Evolutionary conservation across 2,329 filamentous ascomycete genomes (phyloP).

Genomic region (Hypoxylon sp.): DNA sequence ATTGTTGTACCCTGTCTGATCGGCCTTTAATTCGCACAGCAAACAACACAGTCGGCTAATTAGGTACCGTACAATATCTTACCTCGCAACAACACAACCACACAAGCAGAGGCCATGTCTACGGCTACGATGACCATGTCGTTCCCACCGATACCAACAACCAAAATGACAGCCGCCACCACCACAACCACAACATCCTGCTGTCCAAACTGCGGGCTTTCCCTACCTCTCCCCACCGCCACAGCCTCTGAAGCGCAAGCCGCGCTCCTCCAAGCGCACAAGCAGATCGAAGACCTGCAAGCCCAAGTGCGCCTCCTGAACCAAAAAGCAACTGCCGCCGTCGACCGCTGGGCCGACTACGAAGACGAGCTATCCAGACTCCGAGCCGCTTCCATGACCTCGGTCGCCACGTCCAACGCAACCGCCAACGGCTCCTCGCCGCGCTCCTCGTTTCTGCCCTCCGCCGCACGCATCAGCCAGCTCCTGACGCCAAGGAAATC

Average conservation of each 20-base stretch:
- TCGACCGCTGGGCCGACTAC: conserved; percentile 77
- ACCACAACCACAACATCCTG: conserved; percentile 45
- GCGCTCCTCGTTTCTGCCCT: conserved; percentile 44
- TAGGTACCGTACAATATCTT: background rate
- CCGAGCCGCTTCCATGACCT: conserved; percentile 51
- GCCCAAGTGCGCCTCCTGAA: conserved; percentile 74
- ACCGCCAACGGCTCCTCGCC: conserved; percentile 35
- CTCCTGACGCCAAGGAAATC: conserved; percentile 46
- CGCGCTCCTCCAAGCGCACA: conserved; percentile 63
- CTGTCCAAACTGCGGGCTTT: conserved; percentile 62
- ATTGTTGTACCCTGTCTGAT: no score
- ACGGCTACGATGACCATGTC: conserved; percentile 43
- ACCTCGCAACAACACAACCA: background rate
- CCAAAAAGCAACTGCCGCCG: conserved; percentile 72
- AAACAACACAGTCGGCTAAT: conserved; percentile 1
- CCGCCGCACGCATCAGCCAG: conserved; percentile 46
- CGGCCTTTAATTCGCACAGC: no score
- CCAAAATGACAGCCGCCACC: conserved; percentile 36
- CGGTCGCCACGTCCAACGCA: conserved; percentile 39
- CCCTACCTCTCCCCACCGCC: conserved; percentile 42
- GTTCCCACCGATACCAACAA: conserved; percentile 33
- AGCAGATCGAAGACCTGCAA: conserved; percentile 73
- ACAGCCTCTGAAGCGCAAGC: conserved; percentile 48
- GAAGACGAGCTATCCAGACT: conserved; percentile 77
- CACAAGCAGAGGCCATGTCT: conserved; percentile 26